Evolutionary conservation across 139 green algal genomes (phyloP).

Genomic region (Penium margaritaceum): DNA sequence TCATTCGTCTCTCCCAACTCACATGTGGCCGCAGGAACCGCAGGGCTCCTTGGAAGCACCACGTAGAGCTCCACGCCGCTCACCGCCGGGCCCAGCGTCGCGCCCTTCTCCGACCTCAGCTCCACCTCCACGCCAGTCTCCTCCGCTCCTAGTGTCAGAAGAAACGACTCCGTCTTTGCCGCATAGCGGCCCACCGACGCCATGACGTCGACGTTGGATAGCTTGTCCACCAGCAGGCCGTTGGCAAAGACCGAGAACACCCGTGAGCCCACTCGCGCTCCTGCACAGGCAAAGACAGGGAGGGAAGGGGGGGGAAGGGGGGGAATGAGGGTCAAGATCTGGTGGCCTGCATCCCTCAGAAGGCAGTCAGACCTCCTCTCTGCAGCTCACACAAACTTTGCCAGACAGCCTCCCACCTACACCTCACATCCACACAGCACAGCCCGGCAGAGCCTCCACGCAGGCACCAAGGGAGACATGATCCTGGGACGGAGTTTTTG

Average conservation of each 20-base stretch:
- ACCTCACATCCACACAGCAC: no score
- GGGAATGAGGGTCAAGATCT: no score
- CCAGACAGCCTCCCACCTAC: no score
- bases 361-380: not conserved
- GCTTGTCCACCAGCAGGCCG: not conserved
- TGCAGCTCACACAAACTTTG: not conserved
- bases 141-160: not conserved
- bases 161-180: not conserved
- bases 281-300: no score
- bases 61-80: constrained; percentile 9
- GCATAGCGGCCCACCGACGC: not conserved
- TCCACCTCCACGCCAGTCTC: not conserved
- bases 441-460: no score
- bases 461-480: no score
- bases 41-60: not conserved
- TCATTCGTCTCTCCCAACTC: no score
- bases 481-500: no score
- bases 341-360: no score
- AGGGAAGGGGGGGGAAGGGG: no score
- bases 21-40: no score
- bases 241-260: constrained; percentile 1
- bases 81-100: not conserved
- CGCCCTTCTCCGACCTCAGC: not conserved
- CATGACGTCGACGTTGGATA: not conserved
- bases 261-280: not conserved